These are phyloP conservation scores for Besnoitia besnoiti DNA, from an alignment of 169 alveolate species.

Conservation along the genomic window DNA sequence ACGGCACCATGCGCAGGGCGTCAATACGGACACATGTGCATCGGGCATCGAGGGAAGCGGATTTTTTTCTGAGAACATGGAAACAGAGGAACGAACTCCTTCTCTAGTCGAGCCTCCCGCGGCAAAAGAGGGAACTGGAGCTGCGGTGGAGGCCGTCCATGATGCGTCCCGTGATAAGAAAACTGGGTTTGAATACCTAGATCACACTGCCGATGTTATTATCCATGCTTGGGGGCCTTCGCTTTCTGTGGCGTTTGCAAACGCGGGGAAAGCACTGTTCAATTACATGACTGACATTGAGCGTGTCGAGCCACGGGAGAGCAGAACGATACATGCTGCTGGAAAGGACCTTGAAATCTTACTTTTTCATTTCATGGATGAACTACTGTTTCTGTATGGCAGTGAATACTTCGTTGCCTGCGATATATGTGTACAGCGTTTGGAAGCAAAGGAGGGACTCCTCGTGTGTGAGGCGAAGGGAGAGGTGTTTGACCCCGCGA, in stretches of 20 bases:
- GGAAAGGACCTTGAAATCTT: constrained; percentile 22
- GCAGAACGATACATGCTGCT: background rate
- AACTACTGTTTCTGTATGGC: constrained; percentile 41
- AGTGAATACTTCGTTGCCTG: constrained; percentile 37
- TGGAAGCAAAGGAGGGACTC: background rate
- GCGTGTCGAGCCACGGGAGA: constrained; percentile 25
- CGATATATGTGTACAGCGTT: background rate
- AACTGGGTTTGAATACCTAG: constrained; percentile 9
- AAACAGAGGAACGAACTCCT: too few relatives aligned
- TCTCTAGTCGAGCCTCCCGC: background rate
- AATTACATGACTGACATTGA: constrained; percentile 52
- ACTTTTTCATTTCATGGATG: constrained; percentile 52
- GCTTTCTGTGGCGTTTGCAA: constrained; percentile 3
- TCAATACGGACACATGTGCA: background rate
- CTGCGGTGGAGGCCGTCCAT: background rate
- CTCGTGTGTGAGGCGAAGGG: constrained; percentile 8
- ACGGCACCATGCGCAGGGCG: background rate
- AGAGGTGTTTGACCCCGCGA: background rate
- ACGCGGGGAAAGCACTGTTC: constrained; percentile 28
- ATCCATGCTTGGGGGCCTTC: constrained; percentile 55
- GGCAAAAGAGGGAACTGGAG: background rate
- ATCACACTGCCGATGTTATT: constrained; percentile 64
- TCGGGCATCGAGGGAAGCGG: background rate
- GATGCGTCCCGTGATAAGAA: background rate
- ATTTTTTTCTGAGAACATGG: too few relatives aligned